Base-by-base conservation (phyloP, 2,329 filamentous ascomycete species). In the Botrytis hyacinthi region DNA sequence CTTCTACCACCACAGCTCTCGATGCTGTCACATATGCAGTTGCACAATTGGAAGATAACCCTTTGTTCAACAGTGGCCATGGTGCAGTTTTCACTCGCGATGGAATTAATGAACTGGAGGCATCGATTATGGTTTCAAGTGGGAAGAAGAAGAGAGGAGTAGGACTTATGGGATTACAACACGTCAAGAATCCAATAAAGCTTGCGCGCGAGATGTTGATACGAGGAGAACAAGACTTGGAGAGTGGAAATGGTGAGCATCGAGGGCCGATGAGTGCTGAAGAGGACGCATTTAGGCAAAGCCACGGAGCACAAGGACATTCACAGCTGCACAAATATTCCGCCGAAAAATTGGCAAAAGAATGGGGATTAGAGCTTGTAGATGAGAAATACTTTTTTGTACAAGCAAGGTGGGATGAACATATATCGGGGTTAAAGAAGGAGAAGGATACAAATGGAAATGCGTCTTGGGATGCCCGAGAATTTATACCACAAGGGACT, bases 81-180 rank as follows among this genome's bases (percentile, higher is more conserved):
- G 95, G 95, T 71, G 93, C 94, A 69, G 94, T 97, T 32, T 97
- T 97, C 82, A 97, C 93, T 0, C 89, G 91, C 69, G 90, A 92
- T 76, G 95, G 94, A 29, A 87, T 90, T 75, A 94, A 95, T 81
- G 93, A 97, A 83, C 90, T 97, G 75, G 94, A 97, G 83, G 93
- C 93, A 1, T 93, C 90, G 14, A 88, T 97, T 70, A 97, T 97
- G 94, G 92, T 97, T 0, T 92, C 91, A 2, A 86, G 86, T 42
- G 92, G 91, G 0, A 85, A 86, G 73, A 87, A 89, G 59, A 97
- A 97, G 84, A 88, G 93, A 51, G 93, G 90, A 26, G 92, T 93
- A 0, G 93, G 93, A 4, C 89, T 94, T 9, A 93, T 93, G 83
- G 88, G 93, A 4, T 81, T 97, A 22, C 87, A 86, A 9, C 88